Conservation (phyloP, 345 rosid genomes). For the Draba incana region DNA sequence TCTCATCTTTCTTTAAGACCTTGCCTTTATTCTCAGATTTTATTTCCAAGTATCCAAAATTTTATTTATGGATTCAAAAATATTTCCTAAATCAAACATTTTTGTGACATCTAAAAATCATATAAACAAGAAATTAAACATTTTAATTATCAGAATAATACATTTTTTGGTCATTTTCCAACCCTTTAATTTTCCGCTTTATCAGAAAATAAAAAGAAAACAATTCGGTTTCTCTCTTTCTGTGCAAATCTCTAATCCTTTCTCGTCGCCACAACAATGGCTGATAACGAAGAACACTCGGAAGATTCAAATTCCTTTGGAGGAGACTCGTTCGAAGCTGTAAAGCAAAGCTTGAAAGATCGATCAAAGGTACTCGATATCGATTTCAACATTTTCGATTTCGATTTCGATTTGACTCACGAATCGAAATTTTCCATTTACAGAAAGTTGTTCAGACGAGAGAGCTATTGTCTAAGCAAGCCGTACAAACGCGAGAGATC, state of each 20-base stretch:
- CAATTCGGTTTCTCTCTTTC: constrained; percentile 18
- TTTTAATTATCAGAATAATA: too few relatives aligned
- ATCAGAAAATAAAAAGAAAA: background rate
- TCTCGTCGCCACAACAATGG: constrained; percentile 43
- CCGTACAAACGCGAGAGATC: constrained; percentile 77
- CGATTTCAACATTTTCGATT: constrained; percentile 17
- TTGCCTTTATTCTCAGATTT: too few relatives aligned
- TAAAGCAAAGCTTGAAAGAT: constrained; percentile 57
- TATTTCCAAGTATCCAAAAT: too few relatives aligned
- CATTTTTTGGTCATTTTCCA: background rate
- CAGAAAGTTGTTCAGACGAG: constrained; percentile 76
- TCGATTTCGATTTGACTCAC: constrained; percentile 14
- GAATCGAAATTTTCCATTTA: background rate
- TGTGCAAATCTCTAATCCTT: constrained; percentile 5
- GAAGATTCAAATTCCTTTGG: constrained; percentile 48
- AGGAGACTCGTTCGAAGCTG: constrained; percentile 46
- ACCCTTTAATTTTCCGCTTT: background rate
- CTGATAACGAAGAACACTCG: constrained; percentile 47
- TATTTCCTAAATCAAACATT: too few relatives aligned
- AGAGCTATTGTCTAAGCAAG: constrained; percentile 81
- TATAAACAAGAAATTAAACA: too few relatives aligned
- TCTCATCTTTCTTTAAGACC: too few relatives aligned
- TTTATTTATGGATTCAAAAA: too few relatives aligned
- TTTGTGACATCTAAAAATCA: too few relatives aligned
- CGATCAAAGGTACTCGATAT: constrained; percentile 58